A percentile compares a stretch with the other conserved stretches of the same genome.
Evolutionary conservation across 192 early-diverging fungal genomes (phyloP).

Genomic region (Lobulomyces angularis): DNA sequence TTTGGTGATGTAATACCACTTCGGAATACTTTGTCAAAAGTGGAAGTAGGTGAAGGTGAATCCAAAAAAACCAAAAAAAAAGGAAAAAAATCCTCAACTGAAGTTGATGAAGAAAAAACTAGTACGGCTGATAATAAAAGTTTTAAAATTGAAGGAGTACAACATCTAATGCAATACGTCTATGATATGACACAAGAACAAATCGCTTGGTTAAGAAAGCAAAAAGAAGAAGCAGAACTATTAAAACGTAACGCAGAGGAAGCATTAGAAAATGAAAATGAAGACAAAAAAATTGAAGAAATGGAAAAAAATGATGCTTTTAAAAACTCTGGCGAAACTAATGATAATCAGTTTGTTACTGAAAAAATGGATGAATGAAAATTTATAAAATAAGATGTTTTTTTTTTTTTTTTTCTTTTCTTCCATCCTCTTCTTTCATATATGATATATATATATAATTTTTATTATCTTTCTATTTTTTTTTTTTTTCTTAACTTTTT

Average conservation of each 20-base stretch:
- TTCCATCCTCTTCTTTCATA: too few species aligned
- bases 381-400: too few species aligned
- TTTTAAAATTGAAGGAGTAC: slow-evolving; percentile 30
- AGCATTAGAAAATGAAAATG: slow-evolving; percentile 4
- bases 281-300: slow-evolving; percentile 2
- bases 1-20: slow-evolving; percentile 8
- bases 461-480: too few species aligned
- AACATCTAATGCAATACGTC: slow-evolving; percentile 50
- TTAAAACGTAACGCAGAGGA: slow-evolving; percentile 1
- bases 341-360: too few species aligned
- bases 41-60: too few species aligned
- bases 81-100: slow-evolving; percentile 1
- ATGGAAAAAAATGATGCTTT: too few species aligned
- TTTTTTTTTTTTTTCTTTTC: too few species aligned
- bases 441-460: too few species aligned
- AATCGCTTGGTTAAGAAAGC: slow-evolving; percentile 33
- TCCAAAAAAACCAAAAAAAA: slow-evolving; percentile 3
- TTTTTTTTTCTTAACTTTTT: too few species aligned
- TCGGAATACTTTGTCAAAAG: too few species aligned
- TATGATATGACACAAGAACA: slow-evolving; percentile 55
- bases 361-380: too few species aligned
- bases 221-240: slow-evolving; percentile 18
- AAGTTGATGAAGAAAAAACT: slow-evolving; percentile 5
- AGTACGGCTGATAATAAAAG: slow-evolving; percentile 19
- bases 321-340: too few species aligned